Conservation (phyloP, 805 yeast genomes). For the Starmerella vaccinii region DNA sequence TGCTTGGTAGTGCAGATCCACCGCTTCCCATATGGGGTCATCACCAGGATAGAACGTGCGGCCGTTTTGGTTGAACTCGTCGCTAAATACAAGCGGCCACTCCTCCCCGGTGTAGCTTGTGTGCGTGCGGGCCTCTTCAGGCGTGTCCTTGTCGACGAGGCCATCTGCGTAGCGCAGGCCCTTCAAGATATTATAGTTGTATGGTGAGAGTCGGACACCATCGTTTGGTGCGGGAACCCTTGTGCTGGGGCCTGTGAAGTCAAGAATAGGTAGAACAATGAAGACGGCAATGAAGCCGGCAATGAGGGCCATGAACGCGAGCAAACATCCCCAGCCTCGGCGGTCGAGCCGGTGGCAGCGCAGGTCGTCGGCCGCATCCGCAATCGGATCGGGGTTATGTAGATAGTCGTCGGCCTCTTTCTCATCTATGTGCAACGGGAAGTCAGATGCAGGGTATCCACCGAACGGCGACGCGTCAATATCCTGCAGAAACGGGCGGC, state of each 20-base stretch:
- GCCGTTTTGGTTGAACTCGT: conserved; percentile 84
- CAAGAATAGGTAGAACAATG: conserved; percentile 69
- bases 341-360: conserved; percentile 30
- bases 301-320: conserved; percentile 41
- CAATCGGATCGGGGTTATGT: conserved; percentile 92
- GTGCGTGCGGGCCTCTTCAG: conserved; percentile 41
- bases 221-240: conserved; percentile 22
- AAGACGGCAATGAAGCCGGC: conserved; percentile 57
- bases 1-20: conserved; percentile 73
- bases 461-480: conserved; percentile 66
- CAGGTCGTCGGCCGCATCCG: conserved; percentile 70
- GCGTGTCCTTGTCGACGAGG: conserved; percentile 65
- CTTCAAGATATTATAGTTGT: conserved; percentile 45
- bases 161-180: conserved; percentile 44
- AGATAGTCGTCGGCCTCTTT: conserved; percentile 90
- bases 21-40: conserved; percentile 84
- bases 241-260: conserved; percentile 59
- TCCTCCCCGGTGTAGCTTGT: conserved; percentile 48
- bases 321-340: conserved; percentile 30
- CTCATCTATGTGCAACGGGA: conserved; percentile 83
- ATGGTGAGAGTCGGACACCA: conserved; percentile 41
- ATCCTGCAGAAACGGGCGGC: conserved; percentile 24
- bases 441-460: conserved; percentile 87
- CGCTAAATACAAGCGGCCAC: conserved; percentile 77
- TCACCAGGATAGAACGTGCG: conserved; percentile 83